Base-by-base conservation (phyloP, 2,329 filamentous ascomycete species). In the Colletotrichum liriopes region DNA sequence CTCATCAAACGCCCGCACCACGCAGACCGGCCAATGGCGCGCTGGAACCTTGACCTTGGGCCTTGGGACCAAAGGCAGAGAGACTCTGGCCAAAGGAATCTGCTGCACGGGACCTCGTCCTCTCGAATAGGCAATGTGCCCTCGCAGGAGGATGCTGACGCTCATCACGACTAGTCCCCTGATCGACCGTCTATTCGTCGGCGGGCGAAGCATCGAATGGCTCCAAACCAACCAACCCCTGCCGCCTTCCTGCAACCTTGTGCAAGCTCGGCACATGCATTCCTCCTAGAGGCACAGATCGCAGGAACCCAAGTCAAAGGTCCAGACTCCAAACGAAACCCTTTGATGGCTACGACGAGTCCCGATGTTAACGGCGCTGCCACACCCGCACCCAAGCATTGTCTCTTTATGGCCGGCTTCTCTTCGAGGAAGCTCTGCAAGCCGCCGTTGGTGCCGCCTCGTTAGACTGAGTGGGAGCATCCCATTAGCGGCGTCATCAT, bases 1-100 rank as follows among this genome's bases (percentile, higher is more conserved):
- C 26, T 67, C 68, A 62, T 61, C 62, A 70, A 71, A 71, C 64
- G 35, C 32, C 47, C 26, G 43, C 64, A 56, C 55, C 55, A 65
- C 35, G 29, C 16, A 37, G 23, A 37, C n/a, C 20, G 26, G n/a
- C 66, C 35, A 41, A 47, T 41, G 35, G 8, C 52, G 39, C 49
- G 49, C 49, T 32, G 37, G 37, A 55, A 11, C n/a, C 37, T 55
- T 60, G 32, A 29, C 29, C 20, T n/a, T 41, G 43, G 58, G 18
- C 26, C 3, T n/a, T 37, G 52, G 32, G 20, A 51, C 39, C 26
- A 60, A 14, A 35, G 29, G 29, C 54, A 18, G 37, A 61, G 12
- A 14, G 35, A 43, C 4, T 56, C 18, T 51, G 43, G 39, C 12
- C 41, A 61, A 26, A 43, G 23, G 29, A 8, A 14, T 58, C n/a